Base-by-base conservation (phyloP, 495 filamentous ascomycete genomes). In the Penicillium riverlandense region DNA sequence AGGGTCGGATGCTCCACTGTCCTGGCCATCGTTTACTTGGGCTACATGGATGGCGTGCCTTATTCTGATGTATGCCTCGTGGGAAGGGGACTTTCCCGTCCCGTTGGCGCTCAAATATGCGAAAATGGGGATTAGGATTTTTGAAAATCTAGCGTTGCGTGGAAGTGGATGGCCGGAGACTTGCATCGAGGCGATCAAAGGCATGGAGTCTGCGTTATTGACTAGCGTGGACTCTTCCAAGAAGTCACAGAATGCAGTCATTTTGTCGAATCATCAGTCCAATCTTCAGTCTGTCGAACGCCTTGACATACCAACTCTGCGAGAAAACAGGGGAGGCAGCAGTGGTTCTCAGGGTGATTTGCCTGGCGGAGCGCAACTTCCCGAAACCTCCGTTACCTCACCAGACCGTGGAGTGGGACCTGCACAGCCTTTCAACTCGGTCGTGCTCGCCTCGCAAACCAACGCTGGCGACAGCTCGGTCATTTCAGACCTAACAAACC, bases 1-100 rank as follows among this genome's bases (percentile, higher is more conserved):
- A 16, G 4, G 15, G 15, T 44, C 36, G 11, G 43, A 49, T 29
- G 42, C 49, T 8, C 61, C 67, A 6, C 55, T 74, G 9, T 48
- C 66, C 2, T 72, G 67, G 64, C 67, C 70, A 16, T 71, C 69
- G 3, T 72, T 72, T 39, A 74, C 71, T 11, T 74, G 69, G 67
- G 61, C 54, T 6, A 62, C 71, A 9, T 74, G 71, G 71, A 73
- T 74, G 69, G 65, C 67, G 27, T 69, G 62, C 42, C 53, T 74
- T n/a, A 62, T 74, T 35, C 32, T 74, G 41, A 59, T 74, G 43
- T 71, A 67, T 44, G 67, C 67, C n/a, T 64, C 65, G 5, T 68
- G 63, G 58, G 61, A 67, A 40, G 61, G 59, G 6, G 55, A 70
- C 16, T 52, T 71, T 22, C 45, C 63, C 2, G 34, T 52, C 0